Base-by-base conservation (phyloP, 768 basidiomycete species). In the Termitomyces eurrhizus region DNA sequence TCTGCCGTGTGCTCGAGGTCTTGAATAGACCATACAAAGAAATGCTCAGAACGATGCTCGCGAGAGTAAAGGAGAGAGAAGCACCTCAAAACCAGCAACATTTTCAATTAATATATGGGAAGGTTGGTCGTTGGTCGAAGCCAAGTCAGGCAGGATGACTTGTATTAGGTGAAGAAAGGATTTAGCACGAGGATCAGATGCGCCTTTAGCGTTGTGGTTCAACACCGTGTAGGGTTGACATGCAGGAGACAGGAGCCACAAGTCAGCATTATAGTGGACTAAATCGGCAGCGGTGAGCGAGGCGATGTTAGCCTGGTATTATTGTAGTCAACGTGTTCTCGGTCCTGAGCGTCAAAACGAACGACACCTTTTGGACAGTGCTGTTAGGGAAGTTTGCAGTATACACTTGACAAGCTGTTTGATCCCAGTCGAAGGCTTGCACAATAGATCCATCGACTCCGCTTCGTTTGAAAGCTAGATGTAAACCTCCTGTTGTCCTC, bases 171-270 rank as follows among this genome's bases (percentile, higher is more conserved):
- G 85, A 24, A 92, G 76, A 70, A 93, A 93, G 0, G 89, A 90
- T 62, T 79, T 78, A 8, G 90, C 90, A 14, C 90, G 83, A 12
- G 90, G 88, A 74, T 93, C 92, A 12, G 74, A 73, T 8, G 80
- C 82, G 11, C 88, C 90, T 74, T 86, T 87, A 9, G 88, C 87
- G 14, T 79, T 75, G 4, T 89, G 85, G 67, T 90, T 92, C 55
- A 93, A 74, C 2, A 90, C 82, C 0, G 92, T 92, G 66, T 92
- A 93, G 0, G 92, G 92, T 67, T 93, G 91, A 69, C 91, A 93
- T 7, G 90, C 84, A 6, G 91, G 92, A 0, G 91, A 92, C 49
- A 92, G 71, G 18, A 93, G 80, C 91, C 92, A 93, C 5, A 91
- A 69, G 62, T 86, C 72, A 18, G 89, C 87, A 56, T 81, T 61